A percentile compares a stretch with the other conserved stretches of the same genome.
phyloP scores from a whole-genome alignment of 371 early-diverging fungal species.

The Chytridium lagenaria region DNA sequence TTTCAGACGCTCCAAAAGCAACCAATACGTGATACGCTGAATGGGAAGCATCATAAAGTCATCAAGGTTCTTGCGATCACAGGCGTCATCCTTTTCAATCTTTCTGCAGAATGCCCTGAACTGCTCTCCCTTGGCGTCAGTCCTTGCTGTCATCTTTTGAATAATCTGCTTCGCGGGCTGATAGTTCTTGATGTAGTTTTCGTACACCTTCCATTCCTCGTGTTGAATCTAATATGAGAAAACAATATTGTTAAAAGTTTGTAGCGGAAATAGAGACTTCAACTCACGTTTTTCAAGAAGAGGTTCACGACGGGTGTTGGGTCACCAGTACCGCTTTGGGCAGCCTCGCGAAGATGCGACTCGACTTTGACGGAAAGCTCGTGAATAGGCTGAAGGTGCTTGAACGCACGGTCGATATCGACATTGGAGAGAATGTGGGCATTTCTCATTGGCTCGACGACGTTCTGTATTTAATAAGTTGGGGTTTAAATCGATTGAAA shows the following conservation, averaged over 20 bases:
- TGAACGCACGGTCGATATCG: constrained; percentile 21
- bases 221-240: constrained; percentile 14
- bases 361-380: constrained; percentile 21
- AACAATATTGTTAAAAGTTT: neutral
- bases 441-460: constrained; percentile 18
- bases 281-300: constrained; percentile 16
- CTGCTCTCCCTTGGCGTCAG: constrained; percentile 21
- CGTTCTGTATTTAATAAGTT: no score
- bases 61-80: constrained; percentile 7
- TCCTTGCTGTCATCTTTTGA: constrained; percentile 3
- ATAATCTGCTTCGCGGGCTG: constrained; percentile 23
- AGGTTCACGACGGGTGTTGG: constrained; percentile 8
- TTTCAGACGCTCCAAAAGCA: constrained; percentile 19
- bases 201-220: constrained; percentile 24
- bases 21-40: constrained; percentile 21
- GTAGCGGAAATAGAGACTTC: neutral
- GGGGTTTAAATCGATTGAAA: neutral
- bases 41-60: constrained; percentile 25
- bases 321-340: constrained; percentile 13
- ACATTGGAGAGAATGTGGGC: constrained; percentile 10
- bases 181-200: constrained; percentile 27
- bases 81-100: constrained; percentile 14
- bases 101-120: constrained; percentile 12
- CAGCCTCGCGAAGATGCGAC: constrained; percentile 14
- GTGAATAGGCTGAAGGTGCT: constrained; percentile 20